Evolutionary conservation across 2,329 filamentous ascomycete genomes (phyloP).

Genomic region (Colletotrichum sp.): DNA sequence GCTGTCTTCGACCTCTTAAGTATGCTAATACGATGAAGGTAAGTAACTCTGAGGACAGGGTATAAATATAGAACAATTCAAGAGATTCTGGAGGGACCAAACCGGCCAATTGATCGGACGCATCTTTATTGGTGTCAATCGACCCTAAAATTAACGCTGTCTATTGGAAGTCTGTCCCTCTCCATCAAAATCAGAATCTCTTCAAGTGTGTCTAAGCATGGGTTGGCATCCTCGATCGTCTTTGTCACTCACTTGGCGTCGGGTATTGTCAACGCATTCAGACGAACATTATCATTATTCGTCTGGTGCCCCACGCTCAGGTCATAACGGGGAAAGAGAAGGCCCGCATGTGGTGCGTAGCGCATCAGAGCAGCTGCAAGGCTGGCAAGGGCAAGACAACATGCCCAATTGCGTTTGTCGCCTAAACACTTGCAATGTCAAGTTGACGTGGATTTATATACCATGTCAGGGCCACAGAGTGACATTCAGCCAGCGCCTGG

Average conservation of each 20-base stretch:
- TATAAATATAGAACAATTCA: background rate
- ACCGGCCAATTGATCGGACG: background rate
- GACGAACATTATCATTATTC: rapidly evolving
- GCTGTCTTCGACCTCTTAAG: rapidly evolving
- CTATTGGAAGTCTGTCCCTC: background rate
- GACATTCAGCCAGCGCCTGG: rapidly evolving
- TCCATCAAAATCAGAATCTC: rapidly evolving
- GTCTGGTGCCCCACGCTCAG: background rate
- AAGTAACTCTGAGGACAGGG: rapidly evolving
- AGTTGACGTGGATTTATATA: background rate
- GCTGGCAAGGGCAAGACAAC: background rate
- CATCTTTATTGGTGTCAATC: background rate
- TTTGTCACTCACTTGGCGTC: rapidly evolving
- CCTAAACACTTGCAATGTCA: background rate
- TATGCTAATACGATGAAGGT: background rate
- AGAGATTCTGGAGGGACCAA: too few relatives aligned
- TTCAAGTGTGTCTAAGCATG: background rate
- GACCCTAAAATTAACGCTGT: background rate
- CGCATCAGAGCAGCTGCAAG: background rate
- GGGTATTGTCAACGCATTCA: background rate
- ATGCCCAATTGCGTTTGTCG: too few relatives aligned
- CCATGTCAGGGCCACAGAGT: background rate
- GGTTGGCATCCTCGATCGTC: rapidly evolving
- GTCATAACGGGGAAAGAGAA: rapidly evolving
- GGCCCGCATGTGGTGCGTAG: rapidly evolving